Evolutionary conservation across 352 stramenopile species (phyloP).

Genomic region (Peronospora farinosa): DNA sequence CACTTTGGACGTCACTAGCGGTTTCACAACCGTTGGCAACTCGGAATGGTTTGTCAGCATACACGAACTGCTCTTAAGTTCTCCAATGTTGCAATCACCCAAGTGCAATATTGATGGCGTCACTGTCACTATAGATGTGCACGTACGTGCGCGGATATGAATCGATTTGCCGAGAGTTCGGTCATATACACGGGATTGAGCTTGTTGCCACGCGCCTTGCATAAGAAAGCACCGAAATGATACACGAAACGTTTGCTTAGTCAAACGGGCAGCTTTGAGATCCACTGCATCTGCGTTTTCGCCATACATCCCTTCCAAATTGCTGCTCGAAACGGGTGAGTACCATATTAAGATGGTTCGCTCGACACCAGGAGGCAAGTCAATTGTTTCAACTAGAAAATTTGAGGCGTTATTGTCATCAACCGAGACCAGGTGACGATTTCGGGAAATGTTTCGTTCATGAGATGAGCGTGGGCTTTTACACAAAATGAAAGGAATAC

Average conservation of each 20-base stretch:
- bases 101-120: slow-evolving; percentile 80
- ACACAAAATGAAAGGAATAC: neutral
- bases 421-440: slow-evolving; percentile 33
- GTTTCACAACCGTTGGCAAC: slow-evolving; percentile 79
- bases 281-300: slow-evolving; percentile 58
- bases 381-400: slow-evolving; percentile 83
- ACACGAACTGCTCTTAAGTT: slow-evolving; percentile 80
- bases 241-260: slow-evolving; percentile 84
- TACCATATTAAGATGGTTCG: slow-evolving; percentile 89
- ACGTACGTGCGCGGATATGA: slow-evolving; percentile 78
- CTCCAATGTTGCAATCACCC: slow-evolving; percentile 86
- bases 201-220: slow-evolving; percentile 81
- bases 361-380: slow-evolving; percentile 79
- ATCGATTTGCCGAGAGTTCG: slow-evolving; percentile 82
- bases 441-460: slow-evolving; percentile 48
- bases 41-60: slow-evolving; percentile 88
- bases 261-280: slow-evolving; percentile 71
- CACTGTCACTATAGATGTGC: slow-evolving; percentile 82
- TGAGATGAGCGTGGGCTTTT: slow-evolving; percentile 70
- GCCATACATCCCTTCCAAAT: slow-evolving; percentile 33
- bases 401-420: slow-evolving; percentile 74
- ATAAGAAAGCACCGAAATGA: slow-evolving; percentile 85
- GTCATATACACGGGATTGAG: slow-evolving; percentile 80
- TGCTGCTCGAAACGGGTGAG: slow-evolving; percentile 39
- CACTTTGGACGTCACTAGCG: slow-evolving; percentile 84